A percentile compares a stretch with the other conserved stretches of the same genome.
Evolutionary conservation across 108 stramenopile genomes (phyloP).

Genomic region (Fragilariopsis cylindrus): DNA sequence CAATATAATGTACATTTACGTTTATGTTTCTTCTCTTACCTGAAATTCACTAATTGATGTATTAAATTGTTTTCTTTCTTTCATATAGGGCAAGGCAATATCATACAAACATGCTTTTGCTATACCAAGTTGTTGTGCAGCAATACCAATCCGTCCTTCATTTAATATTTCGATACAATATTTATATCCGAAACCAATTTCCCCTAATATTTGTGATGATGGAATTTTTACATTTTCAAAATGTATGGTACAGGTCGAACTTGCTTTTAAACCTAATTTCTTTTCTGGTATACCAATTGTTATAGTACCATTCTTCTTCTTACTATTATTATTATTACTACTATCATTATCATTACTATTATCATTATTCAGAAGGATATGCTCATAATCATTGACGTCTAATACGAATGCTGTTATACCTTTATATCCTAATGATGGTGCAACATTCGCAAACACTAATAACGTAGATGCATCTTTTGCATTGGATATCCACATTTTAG

Average conservation of each 20-base stretch:
- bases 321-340: not conserved
- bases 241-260: constrained; percentile 87
- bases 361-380: not conserved
- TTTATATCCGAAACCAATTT: constrained; percentile 91
- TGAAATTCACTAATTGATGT: constrained; percentile 86
- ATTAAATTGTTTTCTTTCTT: constrained; percentile 93
- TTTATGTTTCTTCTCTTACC: constrained; percentile 11
- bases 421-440: constrained; percentile 84
- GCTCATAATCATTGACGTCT: constrained; percentile 41
- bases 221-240: constrained; percentile 90
- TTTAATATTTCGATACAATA: constrained; percentile 96
- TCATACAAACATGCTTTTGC: constrained; percentile 90
- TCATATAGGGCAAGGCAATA: constrained; percentile 85
- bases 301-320: constrained; percentile 57
- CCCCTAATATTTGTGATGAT: constrained; percentile 73
- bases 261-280: constrained; percentile 91
- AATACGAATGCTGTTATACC: constrained; percentile 96
- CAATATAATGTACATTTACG: not conserved
- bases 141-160: constrained; percentile 97
- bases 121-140: constrained; percentile 90
- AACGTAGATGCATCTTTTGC: constrained; percentile 87
- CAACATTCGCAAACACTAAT: constrained; percentile 91
- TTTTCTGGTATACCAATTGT: constrained; percentile 86
- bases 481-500: constrained; percentile 95
- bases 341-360: not conserved